These are phyloP conservation scores for Penicillium digitatum DNA, from an alignment of 2,329 filamentous ascomycete species.

Conservation along the genomic window DNA sequence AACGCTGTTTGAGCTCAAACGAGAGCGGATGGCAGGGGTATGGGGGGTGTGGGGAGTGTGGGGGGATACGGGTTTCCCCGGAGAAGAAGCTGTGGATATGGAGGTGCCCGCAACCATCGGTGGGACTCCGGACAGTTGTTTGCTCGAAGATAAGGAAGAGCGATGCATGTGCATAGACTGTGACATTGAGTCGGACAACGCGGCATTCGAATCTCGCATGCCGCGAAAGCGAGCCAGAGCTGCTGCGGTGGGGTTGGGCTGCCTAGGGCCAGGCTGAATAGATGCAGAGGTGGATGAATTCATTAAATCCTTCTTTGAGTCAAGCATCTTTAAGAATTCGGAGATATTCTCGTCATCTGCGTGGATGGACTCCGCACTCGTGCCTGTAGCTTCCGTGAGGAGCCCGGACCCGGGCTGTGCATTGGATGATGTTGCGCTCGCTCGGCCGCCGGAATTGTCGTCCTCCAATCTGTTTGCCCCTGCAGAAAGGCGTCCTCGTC, in stretches of 20 bases:
- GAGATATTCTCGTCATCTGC: conserved; percentile 91
- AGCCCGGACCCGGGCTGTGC: conserved; percentile 72
- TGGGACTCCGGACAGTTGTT: conserved; percentile 64
- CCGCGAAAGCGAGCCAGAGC: conserved; percentile 80
- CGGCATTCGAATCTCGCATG: conserved; percentile 85
- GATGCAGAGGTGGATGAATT: conserved; percentile 54
- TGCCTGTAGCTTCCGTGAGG: conserved; percentile 65
- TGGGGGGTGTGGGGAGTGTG: conserved; percentile 92
- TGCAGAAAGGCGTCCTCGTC: conserved; percentile 70
- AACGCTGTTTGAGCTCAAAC: conserved; percentile 87
- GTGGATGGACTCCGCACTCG: conserved; percentile 61
- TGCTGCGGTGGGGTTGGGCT: conserved; percentile 72
- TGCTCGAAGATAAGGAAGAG: conserved; percentile 72
- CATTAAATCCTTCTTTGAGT: conserved; percentile 82
- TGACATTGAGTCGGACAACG: conserved; percentile 86
- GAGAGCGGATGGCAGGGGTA: conserved; percentile 86
- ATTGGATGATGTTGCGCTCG: conserved; percentile 49
- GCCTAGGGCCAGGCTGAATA: conserved; percentile 66
- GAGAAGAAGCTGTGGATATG: conserved; percentile 80
- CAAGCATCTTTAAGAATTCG: conserved; percentile 84
- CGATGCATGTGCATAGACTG: conserved; percentile 81
- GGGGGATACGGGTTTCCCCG: conserved; percentile 82
- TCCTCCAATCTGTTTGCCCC: conserved; percentile 58
- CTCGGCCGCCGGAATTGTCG: conserved; percentile 57
- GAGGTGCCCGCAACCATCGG: conserved; percentile 62